These are phyloP conservation scores for Blastobotrys malaysiensis DNA, from an alignment of 1,139 yeast genomes.

Conservation along the genomic window DNA sequence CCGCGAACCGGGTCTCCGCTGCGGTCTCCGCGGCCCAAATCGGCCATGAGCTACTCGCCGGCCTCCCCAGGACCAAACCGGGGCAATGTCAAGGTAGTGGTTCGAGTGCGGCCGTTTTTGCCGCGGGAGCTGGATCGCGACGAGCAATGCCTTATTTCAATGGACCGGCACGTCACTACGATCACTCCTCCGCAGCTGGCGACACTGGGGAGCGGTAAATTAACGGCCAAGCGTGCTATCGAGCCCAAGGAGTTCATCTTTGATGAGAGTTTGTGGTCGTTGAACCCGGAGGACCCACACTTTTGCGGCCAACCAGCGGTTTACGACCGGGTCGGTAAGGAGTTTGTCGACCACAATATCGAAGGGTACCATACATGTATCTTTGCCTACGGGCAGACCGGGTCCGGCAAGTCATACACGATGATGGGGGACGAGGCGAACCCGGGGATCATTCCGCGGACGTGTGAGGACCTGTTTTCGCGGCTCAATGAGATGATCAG, in stretches of 20 bases:
- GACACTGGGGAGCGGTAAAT: slow-evolving; percentile 7
- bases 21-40: not conserved
- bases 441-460: slow-evolving; percentile 58
- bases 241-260: slow-evolving; percentile 41
- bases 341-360: slow-evolving; percentile 56
- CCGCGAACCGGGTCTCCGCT: not conserved
- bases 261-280: slow-evolving; percentile 60
- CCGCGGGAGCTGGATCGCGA: slow-evolving; percentile 26
- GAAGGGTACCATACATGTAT: slow-evolving; percentile 71
- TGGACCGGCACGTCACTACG: slow-evolving; percentile 26
- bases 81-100: slow-evolving; percentile 38
- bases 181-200: slow-evolving; percentile 21
- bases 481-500: slow-evolving; percentile 38
- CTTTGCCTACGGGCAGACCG: slow-evolving; percentile 74
- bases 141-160: slow-evolving; percentile 24
- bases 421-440: slow-evolving; percentile 58
- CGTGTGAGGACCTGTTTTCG: slow-evolving; percentile 50
- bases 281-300: slow-evolving; percentile 33
- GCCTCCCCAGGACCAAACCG: not conserved
- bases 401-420: slow-evolving; percentile 67
- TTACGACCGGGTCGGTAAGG: slow-evolving; percentile 51
- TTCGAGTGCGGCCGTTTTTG: slow-evolving; percentile 36
- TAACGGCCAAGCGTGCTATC: slow-evolving; percentile 17
- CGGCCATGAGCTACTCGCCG: not conserved
- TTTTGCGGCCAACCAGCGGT: slow-evolving; percentile 47